Conservation (phyloP, 345 rosid species). For the Dovyalis caffra region DNA sequence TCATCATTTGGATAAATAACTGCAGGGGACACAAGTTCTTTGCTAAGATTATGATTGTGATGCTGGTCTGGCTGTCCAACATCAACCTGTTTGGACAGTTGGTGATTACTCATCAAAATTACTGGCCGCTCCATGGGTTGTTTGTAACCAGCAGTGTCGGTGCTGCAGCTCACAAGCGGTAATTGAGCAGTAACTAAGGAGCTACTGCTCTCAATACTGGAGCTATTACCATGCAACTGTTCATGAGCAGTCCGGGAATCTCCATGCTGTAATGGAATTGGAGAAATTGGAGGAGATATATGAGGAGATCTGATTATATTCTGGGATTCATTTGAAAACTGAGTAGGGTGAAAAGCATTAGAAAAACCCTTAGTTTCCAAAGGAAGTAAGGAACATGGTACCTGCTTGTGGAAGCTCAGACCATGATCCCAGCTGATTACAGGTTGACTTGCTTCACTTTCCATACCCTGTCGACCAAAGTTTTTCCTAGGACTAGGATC, state of each 20-base stretch:
- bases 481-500: conserved; percentile 39
- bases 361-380: conserved; percentile 34
- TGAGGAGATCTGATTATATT: too few species aligned
- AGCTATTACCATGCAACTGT: conserved; percentile 36
- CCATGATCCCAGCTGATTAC: conserved; percentile 25
- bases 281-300: conserved; percentile 51
- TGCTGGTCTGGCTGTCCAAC: conserved; percentile 27
- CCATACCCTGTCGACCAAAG: conserved; percentile 27
- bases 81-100: conserved; percentile 35
- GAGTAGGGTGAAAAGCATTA: conserved; percentile 23
- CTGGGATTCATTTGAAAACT: conserved; percentile 26
- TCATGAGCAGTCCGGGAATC: conserved; percentile 33
- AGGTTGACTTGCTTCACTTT: conserved; percentile 39
- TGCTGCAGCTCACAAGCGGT: conserved; percentile 29
- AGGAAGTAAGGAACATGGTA: conserved; percentile 29
- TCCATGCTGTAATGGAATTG: conserved; percentile 36
- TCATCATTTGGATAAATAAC: conserved; percentile 21
- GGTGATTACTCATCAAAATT: conserved; percentile 22
- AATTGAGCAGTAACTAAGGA: conserved; percentile 45
- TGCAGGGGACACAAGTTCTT: conserved; percentile 16
- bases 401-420: conserved; percentile 26
- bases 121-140: conserved; percentile 15
- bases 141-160: conserved; percentile 25
- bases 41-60: conserved; percentile 22
- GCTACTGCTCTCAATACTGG: conserved; percentile 49